Conservation (phyloP, 2,329 filamentous ascomycete genomes). For the Botrytis paeoniae region DNA sequence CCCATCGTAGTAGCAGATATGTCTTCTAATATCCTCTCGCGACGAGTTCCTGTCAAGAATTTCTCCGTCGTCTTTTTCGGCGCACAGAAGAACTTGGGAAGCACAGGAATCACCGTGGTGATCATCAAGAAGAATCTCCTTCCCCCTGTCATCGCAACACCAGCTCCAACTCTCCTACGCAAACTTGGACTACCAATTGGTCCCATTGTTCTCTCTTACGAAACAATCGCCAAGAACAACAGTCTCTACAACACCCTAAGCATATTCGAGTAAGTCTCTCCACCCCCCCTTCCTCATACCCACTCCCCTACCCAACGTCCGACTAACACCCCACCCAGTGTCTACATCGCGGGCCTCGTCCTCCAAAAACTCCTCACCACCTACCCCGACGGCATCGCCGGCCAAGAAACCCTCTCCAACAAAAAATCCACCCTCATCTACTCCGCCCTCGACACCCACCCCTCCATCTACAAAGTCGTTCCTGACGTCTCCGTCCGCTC, state of each 20-base stretch:
- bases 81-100: conserved; percentile 91
- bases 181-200: conserved; percentile 73
- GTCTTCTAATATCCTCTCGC: conserved; percentile 88
- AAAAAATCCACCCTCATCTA: conserved; percentile 79
- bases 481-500: conserved; percentile 74
- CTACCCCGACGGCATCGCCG: conserved; percentile 67
- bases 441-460: conserved; percentile 67
- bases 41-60: conserved; percentile 72
- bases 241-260: conserved; percentile 94
- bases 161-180: conserved; percentile 66
- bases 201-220: conserved; percentile 78
- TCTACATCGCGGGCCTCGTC: conserved; percentile 87
- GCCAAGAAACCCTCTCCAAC: conserved; percentile 70
- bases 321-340: conserved; percentile 45
- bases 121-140: conserved; percentile 81
- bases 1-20: conserved; percentile 87
- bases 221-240: conserved; percentile 86
- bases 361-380: conserved; percentile 69
- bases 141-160: conserved; percentile 62
- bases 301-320: conserved; percentile 1
- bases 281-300: background rate
- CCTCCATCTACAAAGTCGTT: conserved; percentile 68
- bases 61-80: conserved; percentile 87
- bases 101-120: conserved; percentile 80
- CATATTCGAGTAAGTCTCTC: conserved; percentile 67